phyloP scores from a whole-genome alignment of 495 filamentous ascomycete species.

The Emericellopsis terricola region DNA sequence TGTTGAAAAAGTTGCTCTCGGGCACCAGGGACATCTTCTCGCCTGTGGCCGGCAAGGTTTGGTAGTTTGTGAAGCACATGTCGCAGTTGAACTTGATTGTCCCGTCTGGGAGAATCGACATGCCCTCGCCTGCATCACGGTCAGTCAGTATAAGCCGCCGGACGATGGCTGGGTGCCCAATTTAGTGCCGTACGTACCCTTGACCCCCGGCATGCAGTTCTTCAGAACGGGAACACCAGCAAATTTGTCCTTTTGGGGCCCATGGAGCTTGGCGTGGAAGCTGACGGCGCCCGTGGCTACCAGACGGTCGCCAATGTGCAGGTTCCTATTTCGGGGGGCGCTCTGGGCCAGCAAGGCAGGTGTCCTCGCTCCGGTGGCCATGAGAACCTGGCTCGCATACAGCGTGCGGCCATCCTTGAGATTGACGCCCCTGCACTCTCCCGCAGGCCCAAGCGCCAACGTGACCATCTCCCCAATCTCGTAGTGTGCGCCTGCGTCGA shows the following conservation, averaged over 20 bases:
- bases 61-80: constrained; percentile 11
- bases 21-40: constrained; percentile 8
- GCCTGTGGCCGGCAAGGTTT: constrained; percentile 1
- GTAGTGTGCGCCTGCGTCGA: constrained; percentile 27
- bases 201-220: constrained; percentile 6
- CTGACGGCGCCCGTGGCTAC: constrained; percentile 29
- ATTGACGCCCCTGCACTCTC: constrained; percentile 21
- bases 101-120: constrained; percentile 6
- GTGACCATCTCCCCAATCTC: constrained; percentile 20
- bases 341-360: constrained; percentile 30
- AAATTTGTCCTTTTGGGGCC: constrained; percentile 10
- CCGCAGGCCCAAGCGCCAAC: constrained; percentile 18
- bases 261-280: constrained; percentile 14
- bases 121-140: constrained; percentile 9
- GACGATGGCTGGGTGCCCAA: too few relatives aligned
- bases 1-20: constrained; percentile 2
- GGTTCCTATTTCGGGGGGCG: constrained; percentile 19
- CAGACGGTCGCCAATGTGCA: constrained; percentile 28
- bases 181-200: constrained; percentile 8
- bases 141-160: too few relatives aligned
- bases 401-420: constrained; percentile 17
- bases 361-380: constrained; percentile 30
- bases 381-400: constrained; percentile 19
- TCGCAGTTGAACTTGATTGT: constrained; percentile 15
- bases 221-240: constrained; percentile 10